Evolutionary conservation across 495 filamentous ascomycete genomes (phyloP), one percentile per base, ranked within the genome.

Genomic region (Penicillium coffeae): DNA sequence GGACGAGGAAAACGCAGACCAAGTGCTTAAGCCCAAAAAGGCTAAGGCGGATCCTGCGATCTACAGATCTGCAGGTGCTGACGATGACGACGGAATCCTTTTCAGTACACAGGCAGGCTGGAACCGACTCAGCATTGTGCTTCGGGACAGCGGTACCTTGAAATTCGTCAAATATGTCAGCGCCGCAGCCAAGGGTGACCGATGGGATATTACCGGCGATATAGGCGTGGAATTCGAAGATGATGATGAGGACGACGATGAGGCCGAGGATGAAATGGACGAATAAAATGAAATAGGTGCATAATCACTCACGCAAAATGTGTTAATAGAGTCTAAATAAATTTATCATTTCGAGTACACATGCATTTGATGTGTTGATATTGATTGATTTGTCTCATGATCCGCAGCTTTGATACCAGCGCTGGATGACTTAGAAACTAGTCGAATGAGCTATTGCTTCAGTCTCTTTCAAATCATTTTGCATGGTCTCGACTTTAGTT

Each of bases 161-260:
- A 81, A 86, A 69, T 97, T 97, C 63, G 90, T 96, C 60, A 99
- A 97, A 76, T 99, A 96, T 65, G 87, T 97, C 32, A 91, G 87
- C 72, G 74, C 71, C 13, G 77, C 70, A 25, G 92, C 93, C 3
- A 80, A 79, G 59, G 92, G 93, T 13, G 94, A 96, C 68, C 77
- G 93, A 32, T 99, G 92, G 91, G 93, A 99, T 73, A 70, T 96
- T 21, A 79, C 77, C 32, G 94, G 83, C 1, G 83, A 77, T 25
- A 69, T 76, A 55, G 73, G 66, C 0, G 71, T 77, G 33, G 64
- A 71, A 25, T 72, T 74, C 49, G 69, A 66, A 13, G 74, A 73
- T 4, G 57, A 60, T 20, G 70, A 72, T 16, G 68, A 67, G 6
- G 67, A 71, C 5, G 71, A 74, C 0, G 64, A 69, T 7, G n/a